Evolutionary conservation across 2,329 filamentous ascomycete species (phyloP).

Genomic region (Pseudogymnoascus sp.): DNA sequence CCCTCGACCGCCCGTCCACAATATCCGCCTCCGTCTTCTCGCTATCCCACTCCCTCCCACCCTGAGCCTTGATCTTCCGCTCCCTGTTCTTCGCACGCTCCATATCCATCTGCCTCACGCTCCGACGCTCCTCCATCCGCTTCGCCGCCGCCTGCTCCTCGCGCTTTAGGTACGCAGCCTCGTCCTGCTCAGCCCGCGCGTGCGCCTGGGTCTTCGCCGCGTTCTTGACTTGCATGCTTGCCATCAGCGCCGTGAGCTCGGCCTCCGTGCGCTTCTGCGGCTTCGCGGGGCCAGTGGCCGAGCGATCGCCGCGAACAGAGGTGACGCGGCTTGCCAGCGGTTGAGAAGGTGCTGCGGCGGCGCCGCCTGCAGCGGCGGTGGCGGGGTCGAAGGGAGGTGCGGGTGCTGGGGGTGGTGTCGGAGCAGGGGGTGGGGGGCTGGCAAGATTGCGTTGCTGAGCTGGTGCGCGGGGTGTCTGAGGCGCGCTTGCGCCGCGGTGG

Average conservation of each 20-base stretch:
- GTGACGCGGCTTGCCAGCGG: constrained; percentile 22
- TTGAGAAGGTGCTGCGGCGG: constrained; percentile 16
- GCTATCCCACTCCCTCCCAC: constrained; percentile 28
- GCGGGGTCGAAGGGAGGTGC: constrained; percentile 11
- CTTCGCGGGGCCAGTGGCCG: constrained; percentile 42
- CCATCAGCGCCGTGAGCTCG: constrained; percentile 53
- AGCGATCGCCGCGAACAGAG: constrained; percentile 46
- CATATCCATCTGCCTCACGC: constrained; percentile 25
- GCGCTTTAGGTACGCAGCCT: constrained; percentile 54
- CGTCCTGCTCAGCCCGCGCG: constrained; percentile 58
- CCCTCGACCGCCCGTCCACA: constrained; percentile 21
- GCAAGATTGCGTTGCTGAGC: constrained; percentile 1
- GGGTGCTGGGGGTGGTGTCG: constrained; percentile 9
- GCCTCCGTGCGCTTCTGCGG: constrained; percentile 56
- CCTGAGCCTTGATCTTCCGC: constrained; percentile 27
- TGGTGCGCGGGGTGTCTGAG: constrained; percentile 10
- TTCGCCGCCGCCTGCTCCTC: constrained; percentile 50
- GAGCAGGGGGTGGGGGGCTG: not conserved
- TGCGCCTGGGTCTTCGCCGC: constrained; percentile 51
- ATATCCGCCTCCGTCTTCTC: constrained; percentile 27
- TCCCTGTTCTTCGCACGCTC: constrained; percentile 29
- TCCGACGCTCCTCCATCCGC: constrained; percentile 30
- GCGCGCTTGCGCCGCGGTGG: not conserved
- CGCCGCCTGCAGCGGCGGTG: not conserved
- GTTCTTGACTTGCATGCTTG: constrained; percentile 53